Conservation (phyloP, 1,284 basidiomycete species). For the Moniliella sp. region DNA sequence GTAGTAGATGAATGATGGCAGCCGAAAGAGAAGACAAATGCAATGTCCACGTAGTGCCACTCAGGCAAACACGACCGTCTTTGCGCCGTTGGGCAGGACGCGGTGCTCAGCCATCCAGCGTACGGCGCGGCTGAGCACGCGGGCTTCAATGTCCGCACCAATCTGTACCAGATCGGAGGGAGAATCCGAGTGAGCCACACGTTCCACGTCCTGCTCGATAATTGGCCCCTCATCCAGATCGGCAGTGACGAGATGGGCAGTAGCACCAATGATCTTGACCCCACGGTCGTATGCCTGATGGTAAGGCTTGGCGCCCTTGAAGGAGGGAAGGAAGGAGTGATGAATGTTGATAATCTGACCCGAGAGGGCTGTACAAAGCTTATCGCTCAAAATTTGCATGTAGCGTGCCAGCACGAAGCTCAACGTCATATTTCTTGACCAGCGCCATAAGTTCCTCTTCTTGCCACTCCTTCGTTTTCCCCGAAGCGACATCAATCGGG, state of each 20-base stretch:
- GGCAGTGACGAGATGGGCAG: constrained; percentile 25
- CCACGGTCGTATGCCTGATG: constrained; percentile 27
- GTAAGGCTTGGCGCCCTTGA: constrained; percentile 28
- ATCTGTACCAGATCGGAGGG: constrained; percentile 18
- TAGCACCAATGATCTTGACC: constrained; percentile 28
- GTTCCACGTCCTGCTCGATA: constrained; percentile 26
- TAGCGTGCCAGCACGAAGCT: constrained; percentile 28
- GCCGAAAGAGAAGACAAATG: too few species aligned
- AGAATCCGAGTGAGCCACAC: constrained; percentile 18
- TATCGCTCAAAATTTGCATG: constrained; percentile 26
- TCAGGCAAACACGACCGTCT: too few species aligned
- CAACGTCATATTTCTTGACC: constrained; percentile 19
- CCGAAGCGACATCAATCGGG: constrained; percentile 17
- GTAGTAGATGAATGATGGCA: too few species aligned
- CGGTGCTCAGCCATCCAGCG: constrained; percentile 25
- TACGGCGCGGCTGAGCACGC: constrained; percentile 23
- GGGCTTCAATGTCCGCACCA: constrained; percentile 21
- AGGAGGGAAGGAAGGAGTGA: constrained; percentile 27
- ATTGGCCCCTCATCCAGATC: constrained; percentile 30
- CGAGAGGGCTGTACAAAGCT: constrained; percentile 15
- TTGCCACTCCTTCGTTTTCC: constrained; percentile 29
- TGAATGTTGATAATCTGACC: constrained; percentile 29
- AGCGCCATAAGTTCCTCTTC: constrained; percentile 23
- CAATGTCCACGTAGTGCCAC: too few species aligned
- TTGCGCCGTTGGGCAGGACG: constrained; percentile 23